Percentiles rank a stretch among this genome's conserved stretches.
Conservation (phyloP, 768 basidiomycete species). For the Harrya chromipes region DNA sequence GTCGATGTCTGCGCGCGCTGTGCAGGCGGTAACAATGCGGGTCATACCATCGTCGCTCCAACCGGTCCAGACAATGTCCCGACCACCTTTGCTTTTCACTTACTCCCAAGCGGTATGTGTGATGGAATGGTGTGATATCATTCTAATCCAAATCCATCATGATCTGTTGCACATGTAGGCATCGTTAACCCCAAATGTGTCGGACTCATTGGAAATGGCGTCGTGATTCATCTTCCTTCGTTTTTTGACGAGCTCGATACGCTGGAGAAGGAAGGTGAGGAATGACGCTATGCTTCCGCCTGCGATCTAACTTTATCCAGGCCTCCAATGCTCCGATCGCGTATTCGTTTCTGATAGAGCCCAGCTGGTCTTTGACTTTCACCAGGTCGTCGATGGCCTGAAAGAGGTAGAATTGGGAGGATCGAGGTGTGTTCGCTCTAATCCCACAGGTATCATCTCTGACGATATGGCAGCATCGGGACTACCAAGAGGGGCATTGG, state of each 20-base stretch:
- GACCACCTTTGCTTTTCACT: conserved; percentile 92
- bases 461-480: conserved; percentile 64
- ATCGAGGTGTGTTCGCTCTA: conserved; percentile 49
- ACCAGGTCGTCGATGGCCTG: conserved; percentile 98
- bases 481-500: conserved; percentile 99
- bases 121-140: neutral
- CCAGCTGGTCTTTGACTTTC: conserved; percentile 97
- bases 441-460: neutral
- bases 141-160: neutral
- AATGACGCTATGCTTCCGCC: neutral
- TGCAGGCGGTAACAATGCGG: conserved; percentile 98
- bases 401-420: conserved; percentile 98
- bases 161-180: conserved; percentile 5
- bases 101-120: conserved; percentile 80
- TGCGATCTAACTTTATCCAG: conserved; percentile 39
- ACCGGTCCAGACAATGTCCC: conserved; percentile 62
- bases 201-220: conserved; percentile 89
- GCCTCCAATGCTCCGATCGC: conserved; percentile 79
- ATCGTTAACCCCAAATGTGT: conserved; percentile 52
- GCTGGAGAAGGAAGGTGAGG: conserved; percentile 74
- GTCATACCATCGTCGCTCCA: conserved; percentile 93
- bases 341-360: conserved; percentile 95
- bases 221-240: conserved; percentile 95
- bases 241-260: conserved; percentile 93
- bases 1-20: conserved; percentile 93